Evolutionary conservation across 345 rosid genomes (phyloP).

Genomic region (Microcos paniculata): DNA sequence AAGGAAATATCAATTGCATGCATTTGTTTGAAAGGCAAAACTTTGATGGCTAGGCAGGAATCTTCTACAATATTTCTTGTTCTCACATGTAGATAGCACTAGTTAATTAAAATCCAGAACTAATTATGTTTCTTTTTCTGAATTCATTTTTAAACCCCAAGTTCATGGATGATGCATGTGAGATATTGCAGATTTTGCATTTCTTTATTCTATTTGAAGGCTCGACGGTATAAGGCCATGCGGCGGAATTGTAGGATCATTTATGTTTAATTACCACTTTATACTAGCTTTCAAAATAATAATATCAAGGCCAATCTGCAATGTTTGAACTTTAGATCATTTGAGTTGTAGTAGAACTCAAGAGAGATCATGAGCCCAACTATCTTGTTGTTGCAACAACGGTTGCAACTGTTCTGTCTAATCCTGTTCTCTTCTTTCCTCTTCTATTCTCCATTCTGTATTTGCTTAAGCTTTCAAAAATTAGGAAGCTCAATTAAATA

Average conservation of each 20-base stretch:
- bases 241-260: neutral
- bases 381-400: neutral
- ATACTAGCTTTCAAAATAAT: neutral
- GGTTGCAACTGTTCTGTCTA: neutral
- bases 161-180: neutral
- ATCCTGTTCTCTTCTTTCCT: neutral
- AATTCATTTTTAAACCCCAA: neutral
- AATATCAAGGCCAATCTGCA: neutral
- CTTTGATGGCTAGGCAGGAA: neutral
- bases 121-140: neutral
- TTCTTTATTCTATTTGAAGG: neutral
- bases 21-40: no score
- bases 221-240: neutral
- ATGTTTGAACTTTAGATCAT: neutral
- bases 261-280: neutral
- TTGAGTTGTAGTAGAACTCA: neutral
- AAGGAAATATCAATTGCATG: no score
- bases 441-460: neutral
- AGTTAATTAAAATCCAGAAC: no score
- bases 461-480: neutral
- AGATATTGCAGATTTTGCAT: neutral
- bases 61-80: neutral
- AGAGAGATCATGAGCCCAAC: neutral
- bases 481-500: neutral
- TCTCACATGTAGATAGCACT: neutral